These are phyloP conservation scores for Mycena rosella DNA, from an alignment of 768 basidiomycete genomes.

Conservation along the genomic window DNA sequence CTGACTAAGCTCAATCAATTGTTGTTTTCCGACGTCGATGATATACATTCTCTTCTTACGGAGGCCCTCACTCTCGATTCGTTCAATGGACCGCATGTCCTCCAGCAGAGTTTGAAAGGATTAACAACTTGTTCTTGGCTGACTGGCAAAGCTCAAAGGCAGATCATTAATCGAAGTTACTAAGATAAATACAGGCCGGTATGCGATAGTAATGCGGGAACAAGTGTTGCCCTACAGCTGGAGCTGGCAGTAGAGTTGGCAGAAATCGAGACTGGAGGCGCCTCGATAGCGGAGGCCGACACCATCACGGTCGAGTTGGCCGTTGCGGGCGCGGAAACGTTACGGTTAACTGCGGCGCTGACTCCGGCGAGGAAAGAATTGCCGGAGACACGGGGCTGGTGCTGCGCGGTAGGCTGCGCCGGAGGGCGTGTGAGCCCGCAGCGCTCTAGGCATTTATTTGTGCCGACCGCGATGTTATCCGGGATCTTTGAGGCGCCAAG, in stretches of 20 bases:
- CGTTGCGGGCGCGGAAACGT: not conserved
- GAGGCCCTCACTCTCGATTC: no score
- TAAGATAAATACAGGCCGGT: not conserved
- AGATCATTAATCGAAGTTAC: no score
- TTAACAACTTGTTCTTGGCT: no score
- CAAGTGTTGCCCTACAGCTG: not conserved
- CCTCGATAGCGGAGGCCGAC: not conserved
- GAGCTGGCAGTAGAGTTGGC: not conserved
- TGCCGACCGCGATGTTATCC: conserved; percentile 33
- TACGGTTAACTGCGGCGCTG: not conserved
- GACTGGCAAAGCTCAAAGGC: no score
- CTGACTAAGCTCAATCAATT: conserved; percentile 7
- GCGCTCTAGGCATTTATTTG: conserved; percentile 30
- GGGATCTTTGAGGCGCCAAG: conserved; percentile 16
- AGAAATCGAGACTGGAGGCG: not conserved
- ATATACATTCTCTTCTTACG: not conserved
- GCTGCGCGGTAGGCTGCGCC: conserved; percentile 30
- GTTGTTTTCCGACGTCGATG: not conserved
- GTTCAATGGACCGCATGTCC: no score
- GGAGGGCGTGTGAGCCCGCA: conserved; percentile 34
- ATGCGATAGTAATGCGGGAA: no score
- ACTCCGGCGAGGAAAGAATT: conserved; percentile 31
- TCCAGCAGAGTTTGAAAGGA: no score
- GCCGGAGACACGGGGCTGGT: conserved; percentile 30
- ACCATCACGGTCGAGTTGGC: not conserved